Conservation (phyloP, 768 basidiomycete genomes). For the Rickenella mellea region DNA sequence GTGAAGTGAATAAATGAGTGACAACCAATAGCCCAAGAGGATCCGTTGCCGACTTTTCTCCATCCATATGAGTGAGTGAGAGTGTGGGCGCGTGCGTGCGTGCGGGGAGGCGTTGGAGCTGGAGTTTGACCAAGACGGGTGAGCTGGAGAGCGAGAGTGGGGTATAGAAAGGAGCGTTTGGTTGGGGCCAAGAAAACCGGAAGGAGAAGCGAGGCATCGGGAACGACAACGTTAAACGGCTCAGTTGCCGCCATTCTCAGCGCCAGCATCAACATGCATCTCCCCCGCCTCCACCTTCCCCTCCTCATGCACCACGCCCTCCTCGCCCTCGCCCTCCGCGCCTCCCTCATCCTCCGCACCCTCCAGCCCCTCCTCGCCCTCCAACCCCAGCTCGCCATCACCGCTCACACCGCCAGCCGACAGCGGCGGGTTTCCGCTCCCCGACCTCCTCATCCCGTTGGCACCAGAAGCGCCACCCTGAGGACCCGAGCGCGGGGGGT, state of each 20-base stretch:
- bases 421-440: slow-evolving; percentile 11
- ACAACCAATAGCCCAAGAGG: slow-evolving; percentile 60
- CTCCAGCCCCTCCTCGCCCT: slow-evolving; percentile 12
- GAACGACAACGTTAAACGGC: slow-evolving; percentile 14
- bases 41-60: slow-evolving; percentile 37
- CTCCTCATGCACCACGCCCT: slow-evolving; percentile 1
- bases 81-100: slow-evolving; percentile 2
- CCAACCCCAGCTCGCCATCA: slow-evolving; percentile 13
- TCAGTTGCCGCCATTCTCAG: slow-evolving; percentile 16
- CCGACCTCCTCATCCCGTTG: slow-evolving; percentile 30
- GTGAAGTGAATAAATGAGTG: slow-evolving; percentile 38
- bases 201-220: slow-evolving; percentile 17
- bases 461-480: slow-evolving; percentile 60
- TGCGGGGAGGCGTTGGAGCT: neutral
- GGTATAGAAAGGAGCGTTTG: slow-evolving; percentile 6
- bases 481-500: slow-evolving; percentile 77
- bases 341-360: slow-evolving; percentile 8
- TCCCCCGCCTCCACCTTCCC: slow-evolving; percentile 15
- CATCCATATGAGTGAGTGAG: slow-evolving; percentile 30
- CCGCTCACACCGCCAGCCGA: neutral
- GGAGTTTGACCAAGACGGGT: neutral
- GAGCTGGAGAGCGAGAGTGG: slow-evolving; percentile 4
- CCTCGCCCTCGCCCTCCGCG: slow-evolving; percentile 7
- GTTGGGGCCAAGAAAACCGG: slow-evolving; percentile 14
- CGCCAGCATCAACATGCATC: slow-evolving; percentile 34